Conservation (phyloP, 2,329 filamentous ascomycete species). For the Magnaporthales sp. region DNA sequence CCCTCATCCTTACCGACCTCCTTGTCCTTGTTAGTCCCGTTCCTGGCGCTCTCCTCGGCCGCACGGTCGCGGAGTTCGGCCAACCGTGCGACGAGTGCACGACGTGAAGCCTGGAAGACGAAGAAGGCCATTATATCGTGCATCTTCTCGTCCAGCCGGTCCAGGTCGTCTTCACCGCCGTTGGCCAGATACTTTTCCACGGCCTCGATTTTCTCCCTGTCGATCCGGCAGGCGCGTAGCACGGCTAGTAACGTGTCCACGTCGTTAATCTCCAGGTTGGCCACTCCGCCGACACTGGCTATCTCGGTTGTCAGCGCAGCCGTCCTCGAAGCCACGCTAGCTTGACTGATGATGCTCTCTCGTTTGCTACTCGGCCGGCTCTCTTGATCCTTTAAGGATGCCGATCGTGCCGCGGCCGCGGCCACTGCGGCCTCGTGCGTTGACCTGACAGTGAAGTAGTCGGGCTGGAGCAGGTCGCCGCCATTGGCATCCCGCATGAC, state of each 20-base stretch:
- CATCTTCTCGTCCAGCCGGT: slow-evolving; percentile 67
- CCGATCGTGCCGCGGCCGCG: slow-evolving; percentile 24
- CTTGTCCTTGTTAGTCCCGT: slow-evolving; percentile 16
- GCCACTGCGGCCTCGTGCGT: slow-evolving; percentile 34
- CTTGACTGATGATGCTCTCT: slow-evolving; percentile 26
- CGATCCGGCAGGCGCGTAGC: slow-evolving; percentile 63
- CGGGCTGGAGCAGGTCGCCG: slow-evolving; percentile 52
- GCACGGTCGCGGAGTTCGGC: slow-evolving; percentile 52
- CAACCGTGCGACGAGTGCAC: slow-evolving; percentile 64
- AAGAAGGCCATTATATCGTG: slow-evolving; percentile 79
- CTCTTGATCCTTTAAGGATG: slow-evolving; percentile 8
- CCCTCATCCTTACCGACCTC: slow-evolving; percentile 17
- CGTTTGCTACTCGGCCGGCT: slow-evolving; percentile 12
- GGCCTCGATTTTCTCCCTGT: slow-evolving; percentile 80
- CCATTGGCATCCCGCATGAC: slow-evolving; percentile 24
- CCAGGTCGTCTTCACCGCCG: slow-evolving; percentile 64
- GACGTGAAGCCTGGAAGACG: slow-evolving; percentile 81
- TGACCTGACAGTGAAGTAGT: slow-evolving; percentile 72
- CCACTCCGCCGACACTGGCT: slow-evolving; percentile 30
- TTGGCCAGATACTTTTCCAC: slow-evolving; percentile 67
- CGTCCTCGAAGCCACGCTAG: slow-evolving; percentile 9
- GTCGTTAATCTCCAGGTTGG: slow-evolving; percentile 50
- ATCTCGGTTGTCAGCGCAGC: background rate
- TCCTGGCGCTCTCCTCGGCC: slow-evolving; percentile 28
- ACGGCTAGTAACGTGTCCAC: slow-evolving; percentile 60